Evolutionary conservation across 352 stramenopile species (phyloP), one percentile per base, ranked within the genome.

Genomic region (Blastocystis sp.): DNA sequence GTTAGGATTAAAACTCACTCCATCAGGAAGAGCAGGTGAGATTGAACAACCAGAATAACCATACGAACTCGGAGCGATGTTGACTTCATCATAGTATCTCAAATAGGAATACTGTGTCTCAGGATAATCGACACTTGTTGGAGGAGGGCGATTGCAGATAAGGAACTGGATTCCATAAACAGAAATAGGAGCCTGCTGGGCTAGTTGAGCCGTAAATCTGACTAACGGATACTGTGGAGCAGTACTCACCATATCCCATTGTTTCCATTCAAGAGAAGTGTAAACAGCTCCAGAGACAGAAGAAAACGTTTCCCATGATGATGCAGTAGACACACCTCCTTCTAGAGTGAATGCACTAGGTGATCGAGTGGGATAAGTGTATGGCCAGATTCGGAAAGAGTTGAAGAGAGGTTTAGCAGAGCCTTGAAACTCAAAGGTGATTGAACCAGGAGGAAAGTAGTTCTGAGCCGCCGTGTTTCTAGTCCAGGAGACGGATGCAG

Each of bases 131-230:
- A 69, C 9, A 16, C 14, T 46, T 12, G 59, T 43, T 5, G 59
- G 59, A 29, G 39, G 5, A 43, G 24, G 24, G 7, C 3, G 14
- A 43, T 69, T 69, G 24, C 69, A 80, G 46, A 80, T 54, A n/a
- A 80, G 21, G 35, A 80, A 80, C 43, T 80, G 69, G 14, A 80
- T 63, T 42, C 59, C 69, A 16, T 42, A 7, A 16, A 80, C 2
- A 19, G 58, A 37, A 27, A 80, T 39, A 27, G 12, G 24, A 6
- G 69, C 46, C 27, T 12, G 2, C 54, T 61, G 54, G 12, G 54
- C 3, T 14, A 12, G 5, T 32, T 32, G 54, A 32, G 27, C 5
- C 3, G 3, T 61, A 6, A 61, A 6, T 14, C 12, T 61, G 3
- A 32, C 19, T 7, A 61, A n/a, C 2, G 54, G 27, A 12, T 32